Evolutionary conservation across 179 eudicot genomes (phyloP).

Genomic region (Silene noctiflora): DNA sequence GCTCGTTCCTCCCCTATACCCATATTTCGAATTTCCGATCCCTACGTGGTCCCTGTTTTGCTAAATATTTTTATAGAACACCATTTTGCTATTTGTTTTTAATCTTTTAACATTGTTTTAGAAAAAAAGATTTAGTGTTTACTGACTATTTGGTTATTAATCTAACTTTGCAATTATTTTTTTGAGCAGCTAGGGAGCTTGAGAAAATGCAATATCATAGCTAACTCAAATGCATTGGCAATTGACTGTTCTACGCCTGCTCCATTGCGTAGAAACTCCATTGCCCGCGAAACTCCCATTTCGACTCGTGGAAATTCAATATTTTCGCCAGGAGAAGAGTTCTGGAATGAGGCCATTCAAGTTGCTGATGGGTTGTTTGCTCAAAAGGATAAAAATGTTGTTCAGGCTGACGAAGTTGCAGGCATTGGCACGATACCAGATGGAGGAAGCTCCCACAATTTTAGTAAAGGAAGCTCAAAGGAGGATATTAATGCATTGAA

Average conservation of each 20-base stretch:
- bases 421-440: conserved; percentile 22
- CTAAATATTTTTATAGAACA: too few relatives aligned
- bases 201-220: conserved; percentile 59
- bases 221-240: conserved; percentile 14
- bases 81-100: too few relatives aligned
- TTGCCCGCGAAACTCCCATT: conserved; percentile 67
- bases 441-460: conserved; percentile 27
- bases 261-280: conserved; percentile 22
- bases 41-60: too few relatives aligned
- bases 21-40: too few relatives aligned
- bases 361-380: conserved; percentile 71
- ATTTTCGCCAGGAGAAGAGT: conserved; percentile 91
- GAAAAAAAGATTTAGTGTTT: not conserved
- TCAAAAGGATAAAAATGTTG: conserved; percentile 24
- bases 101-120: too few relatives aligned
- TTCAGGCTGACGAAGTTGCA: conserved; percentile 22
- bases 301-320: conserved; percentile 67
- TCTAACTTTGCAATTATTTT: conserved; percentile 26
- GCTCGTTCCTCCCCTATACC: too few relatives aligned
- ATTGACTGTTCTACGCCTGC: conserved; percentile 58
- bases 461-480: conserved; percentile 27
- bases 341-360: conserved; percentile 94
- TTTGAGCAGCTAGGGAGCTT: conserved; percentile 39
- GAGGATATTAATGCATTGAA: conserved; percentile 25
- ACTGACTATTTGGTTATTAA: conserved; percentile 3